phyloP scores from a whole-genome alignment of 192 early-diverging fungal genomes.

The Funneliformis geosporum region DNA sequence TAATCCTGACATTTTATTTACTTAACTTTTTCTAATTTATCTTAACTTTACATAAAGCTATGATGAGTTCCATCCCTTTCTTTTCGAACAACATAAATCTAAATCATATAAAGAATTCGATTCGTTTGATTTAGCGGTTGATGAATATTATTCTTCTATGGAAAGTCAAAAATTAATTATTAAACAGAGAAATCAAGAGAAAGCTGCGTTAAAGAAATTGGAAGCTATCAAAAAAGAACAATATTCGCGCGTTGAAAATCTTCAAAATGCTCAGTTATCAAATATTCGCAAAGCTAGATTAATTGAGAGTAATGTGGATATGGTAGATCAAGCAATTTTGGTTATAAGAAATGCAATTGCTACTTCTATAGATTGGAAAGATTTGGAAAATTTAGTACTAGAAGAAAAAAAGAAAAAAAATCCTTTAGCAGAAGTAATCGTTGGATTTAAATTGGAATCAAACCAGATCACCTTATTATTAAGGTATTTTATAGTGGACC shows the following conservation, averaged over 20 bases:
- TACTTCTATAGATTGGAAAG: constrained; percentile 94
- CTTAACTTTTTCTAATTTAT: neutral
- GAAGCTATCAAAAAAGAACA: constrained; percentile 81
- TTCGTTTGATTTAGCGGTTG: constrained; percentile 83
- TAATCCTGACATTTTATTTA: neutral
- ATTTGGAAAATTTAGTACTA: constrained; percentile 82
- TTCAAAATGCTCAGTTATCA: constrained; percentile 70
- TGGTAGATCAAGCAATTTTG: constrained; percentile 85
- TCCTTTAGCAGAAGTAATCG: constrained; percentile 78
- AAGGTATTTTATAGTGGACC: constrained; percentile 35
- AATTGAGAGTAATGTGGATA: constrained; percentile 82
- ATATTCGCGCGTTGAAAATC: constrained; percentile 70
- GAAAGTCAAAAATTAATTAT: constrained; percentile 82
- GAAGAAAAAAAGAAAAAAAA: constrained; percentile 80
- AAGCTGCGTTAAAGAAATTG: constrained; percentile 78
- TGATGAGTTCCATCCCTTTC: constrained; percentile 74
- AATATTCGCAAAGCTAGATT: constrained; percentile 76
- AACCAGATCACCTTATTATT: constrained; percentile 79
- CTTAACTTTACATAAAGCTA: constrained; percentile 39
- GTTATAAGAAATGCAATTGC: constrained; percentile 88
- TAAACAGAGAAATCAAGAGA: constrained; percentile 71
- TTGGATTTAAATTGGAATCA: constrained; percentile 69
- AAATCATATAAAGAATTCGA: constrained; percentile 61
- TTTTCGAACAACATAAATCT: constrained; percentile 63
- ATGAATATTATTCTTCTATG: constrained; percentile 90